A percentile compares a stretch with the other conserved stretches of the same genome.
These are phyloP conservation scores for Parastagonospora avenae DNA, from an alignment of 2,329 filamentous ascomycete genomes.

Conservation along the genomic window DNA sequence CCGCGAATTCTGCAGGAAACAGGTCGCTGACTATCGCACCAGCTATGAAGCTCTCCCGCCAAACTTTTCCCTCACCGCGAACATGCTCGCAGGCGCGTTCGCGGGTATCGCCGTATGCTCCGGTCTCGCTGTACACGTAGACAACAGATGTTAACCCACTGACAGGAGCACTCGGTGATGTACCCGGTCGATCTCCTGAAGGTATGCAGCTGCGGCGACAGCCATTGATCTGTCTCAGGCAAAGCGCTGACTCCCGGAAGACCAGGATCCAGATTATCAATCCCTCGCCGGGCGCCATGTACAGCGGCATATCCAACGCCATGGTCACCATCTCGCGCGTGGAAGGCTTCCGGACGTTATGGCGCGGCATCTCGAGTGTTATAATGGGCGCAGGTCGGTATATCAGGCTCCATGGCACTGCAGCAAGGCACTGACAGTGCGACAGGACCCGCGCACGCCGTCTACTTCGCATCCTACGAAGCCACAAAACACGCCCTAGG, in stretches of 20 bases:
- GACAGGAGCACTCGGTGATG: conserved; percentile 96
- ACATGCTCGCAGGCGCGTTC: conserved; percentile 96
- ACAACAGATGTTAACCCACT: conserved; percentile 28
- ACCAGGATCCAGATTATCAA: conserved; percentile 98
- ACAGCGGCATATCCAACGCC: conserved; percentile 88
- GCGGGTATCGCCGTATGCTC: conserved; percentile 86
- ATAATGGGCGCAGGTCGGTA: conserved; percentile 84
- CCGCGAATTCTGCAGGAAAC: conserved; percentile 2
- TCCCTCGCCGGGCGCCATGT: conserved; percentile 77
- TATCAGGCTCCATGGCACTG: conserved; percentile 1
- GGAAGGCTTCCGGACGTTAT: conserved; percentile 89
- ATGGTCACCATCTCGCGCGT: conserved; percentile 89
- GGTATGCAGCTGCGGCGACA: conserved; percentile 59
- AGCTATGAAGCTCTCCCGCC: conserved; percentile 92
- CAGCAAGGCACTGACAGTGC: conserved; percentile 30
- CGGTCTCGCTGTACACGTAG: conserved; percentile 12
- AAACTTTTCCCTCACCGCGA: conserved; percentile 91
- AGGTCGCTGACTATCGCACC: conserved; percentile 28
- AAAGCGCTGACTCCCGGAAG: conserved; percentile 55
- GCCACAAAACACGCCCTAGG: conserved; percentile 95
- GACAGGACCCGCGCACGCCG: conserved; percentile 89
- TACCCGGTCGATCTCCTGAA: conserved; percentile 98
- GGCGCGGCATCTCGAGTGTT: conserved; percentile 96
- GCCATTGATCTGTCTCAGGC: conserved; percentile 1
- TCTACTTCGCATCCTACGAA: conserved; percentile 98